These are phyloP conservation scores for Tillandsia leiboldiana DNA, from an alignment of 176 grass and related monocot species.

Conservation along the genomic window DNA sequence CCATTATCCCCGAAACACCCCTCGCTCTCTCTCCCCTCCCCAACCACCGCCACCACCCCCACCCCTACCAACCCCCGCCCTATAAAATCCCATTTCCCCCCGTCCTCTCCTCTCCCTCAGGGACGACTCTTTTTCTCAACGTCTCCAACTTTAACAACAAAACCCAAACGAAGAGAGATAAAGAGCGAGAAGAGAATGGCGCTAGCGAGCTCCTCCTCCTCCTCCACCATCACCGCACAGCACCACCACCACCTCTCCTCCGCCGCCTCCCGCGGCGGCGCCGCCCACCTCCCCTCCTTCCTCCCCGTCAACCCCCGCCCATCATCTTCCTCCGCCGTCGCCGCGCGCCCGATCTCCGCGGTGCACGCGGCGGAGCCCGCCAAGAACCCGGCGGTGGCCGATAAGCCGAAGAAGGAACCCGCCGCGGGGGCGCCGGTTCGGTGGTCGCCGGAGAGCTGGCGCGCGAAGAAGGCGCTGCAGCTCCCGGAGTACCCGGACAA, in stretches of 20 bases:
- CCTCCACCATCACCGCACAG: constrained; percentile 10
- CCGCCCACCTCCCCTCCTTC: constrained; percentile 18
- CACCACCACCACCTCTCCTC: not conserved
- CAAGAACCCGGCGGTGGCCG: constrained; percentile 10
- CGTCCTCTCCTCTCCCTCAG: constrained; percentile 1
- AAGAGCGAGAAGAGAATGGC: constrained; percentile 6
- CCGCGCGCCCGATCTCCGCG: constrained; percentile 14
- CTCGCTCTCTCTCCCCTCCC: not conserved
- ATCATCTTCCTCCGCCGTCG: constrained; percentile 7
- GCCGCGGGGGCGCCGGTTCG: not conserved
- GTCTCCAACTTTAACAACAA: constrained; percentile 11
- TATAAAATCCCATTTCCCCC: constrained; percentile 27
- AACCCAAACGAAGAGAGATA: not conserved
- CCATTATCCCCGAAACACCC: not conserved
- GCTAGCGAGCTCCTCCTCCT: constrained; percentile 12
- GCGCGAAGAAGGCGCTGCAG: constrained; percentile 45
- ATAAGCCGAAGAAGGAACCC: constrained; percentile 15
- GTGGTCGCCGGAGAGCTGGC: constrained; percentile 57
- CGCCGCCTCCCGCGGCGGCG: not conserved
- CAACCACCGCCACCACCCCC: constrained; percentile 18
- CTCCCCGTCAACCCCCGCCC: constrained; percentile 13
- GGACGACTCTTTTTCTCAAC: constrained; percentile 21
- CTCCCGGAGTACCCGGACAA: constrained; percentile 50
- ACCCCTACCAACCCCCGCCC: constrained; percentile 30
- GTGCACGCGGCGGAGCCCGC: constrained; percentile 42